Percentiles rank a stretch among this genome's conserved stretches.
Evolutionary conservation across 768 basidiomycete genomes (phyloP).

Genomic region (Leucosporidium yakuticum): DNA sequence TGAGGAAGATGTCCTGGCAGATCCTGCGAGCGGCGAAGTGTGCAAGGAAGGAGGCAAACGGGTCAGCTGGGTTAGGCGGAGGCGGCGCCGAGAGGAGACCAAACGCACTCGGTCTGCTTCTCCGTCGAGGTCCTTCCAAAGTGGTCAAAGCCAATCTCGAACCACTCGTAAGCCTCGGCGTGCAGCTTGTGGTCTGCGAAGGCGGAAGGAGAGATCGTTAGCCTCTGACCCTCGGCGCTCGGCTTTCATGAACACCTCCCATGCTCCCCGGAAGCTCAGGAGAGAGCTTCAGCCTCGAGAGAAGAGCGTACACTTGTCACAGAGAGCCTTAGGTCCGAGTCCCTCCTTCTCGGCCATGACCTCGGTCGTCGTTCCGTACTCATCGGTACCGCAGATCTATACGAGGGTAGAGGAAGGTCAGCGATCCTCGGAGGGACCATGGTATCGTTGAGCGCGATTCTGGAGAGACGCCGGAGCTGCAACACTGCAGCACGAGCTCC

Average conservation of each 20-base stretch:
- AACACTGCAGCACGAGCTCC: no score
- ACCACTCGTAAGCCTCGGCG: slow-evolving; percentile 93
- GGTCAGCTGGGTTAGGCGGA: slow-evolving; percentile 1
- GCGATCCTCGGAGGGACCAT: not conserved
- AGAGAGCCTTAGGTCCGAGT: slow-evolving; percentile 56
- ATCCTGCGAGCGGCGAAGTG: slow-evolving; percentile 53
- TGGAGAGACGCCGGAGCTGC: no score
- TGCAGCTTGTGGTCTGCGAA: slow-evolving; percentile 87
- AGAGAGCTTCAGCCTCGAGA: no score
- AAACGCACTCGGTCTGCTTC: slow-evolving; percentile 72
- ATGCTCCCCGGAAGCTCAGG: not conserved
- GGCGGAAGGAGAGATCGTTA: slow-evolving; percentile 50
- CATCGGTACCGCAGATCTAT: slow-evolving; percentile 88
- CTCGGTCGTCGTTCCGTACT: slow-evolving; percentile 99
- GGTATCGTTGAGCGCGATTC: no score
- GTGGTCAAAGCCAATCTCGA: slow-evolving; percentile 92
- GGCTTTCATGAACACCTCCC: not conserved
- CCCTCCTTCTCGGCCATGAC: slow-evolving; percentile 90
- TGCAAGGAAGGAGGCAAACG: not conserved
- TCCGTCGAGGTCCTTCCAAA: slow-evolving; percentile 93
- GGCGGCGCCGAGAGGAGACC: not conserved
- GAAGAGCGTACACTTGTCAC: slow-evolving; percentile 33
- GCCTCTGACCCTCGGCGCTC: slow-evolving; percentile 15
- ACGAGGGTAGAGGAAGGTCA: not conserved
- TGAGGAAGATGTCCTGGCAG: slow-evolving; percentile 79